These are phyloP conservation scores for Peribolospora baueri DNA, from an alignment of 768 basidiomycete genomes.

Conservation along the genomic window DNA sequence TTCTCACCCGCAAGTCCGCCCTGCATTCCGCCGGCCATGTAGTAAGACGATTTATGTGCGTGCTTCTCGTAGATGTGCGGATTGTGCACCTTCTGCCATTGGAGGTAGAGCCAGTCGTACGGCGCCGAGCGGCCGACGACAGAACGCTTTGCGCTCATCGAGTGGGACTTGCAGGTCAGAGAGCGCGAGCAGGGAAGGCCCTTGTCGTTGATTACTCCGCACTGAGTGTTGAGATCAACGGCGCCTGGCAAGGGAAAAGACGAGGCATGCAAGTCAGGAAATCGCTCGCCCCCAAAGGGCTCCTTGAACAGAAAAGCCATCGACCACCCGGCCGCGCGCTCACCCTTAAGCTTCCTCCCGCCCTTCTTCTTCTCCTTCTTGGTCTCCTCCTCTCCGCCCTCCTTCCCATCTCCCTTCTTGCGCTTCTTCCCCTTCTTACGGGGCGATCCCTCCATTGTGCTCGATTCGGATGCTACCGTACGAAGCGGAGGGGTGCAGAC, in stretches of 20 bases:
- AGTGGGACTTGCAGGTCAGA: slow-evolving; percentile 91
- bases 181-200: slow-evolving; percentile 75
- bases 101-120: slow-evolving; percentile 68
- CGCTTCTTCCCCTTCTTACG: slow-evolving; percentile 32
- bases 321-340: slow-evolving; percentile 34
- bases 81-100: slow-evolving; percentile 33
- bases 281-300: not conserved
- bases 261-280: not conserved
- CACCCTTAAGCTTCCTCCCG: slow-evolving; percentile 26
- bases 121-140: slow-evolving; percentile 59
- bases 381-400: slow-evolving; percentile 37
- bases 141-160: slow-evolving; percentile 84
- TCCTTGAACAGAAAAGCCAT: slow-evolving; percentile 47
- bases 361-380: slow-evolving; percentile 43
- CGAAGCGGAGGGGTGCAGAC: slow-evolving; percentile 18
- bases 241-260: slow-evolving; percentile 25
- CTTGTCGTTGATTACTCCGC: slow-evolving; percentile 94
- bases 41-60: slow-evolving; percentile 57
- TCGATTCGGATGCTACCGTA: slow-evolving; percentile 27
- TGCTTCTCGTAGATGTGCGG: slow-evolving; percentile 13
- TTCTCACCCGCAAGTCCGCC: slow-evolving; percentile 33
- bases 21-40: slow-evolving; percentile 41
- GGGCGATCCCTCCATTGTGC: slow-evolving; percentile 2
- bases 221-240: slow-evolving; percentile 72
- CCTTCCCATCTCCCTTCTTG: slow-evolving; percentile 43